phyloP scores from a whole-genome alignment of 192 early-diverging fungal species.

The Coemansia sp. region DNA sequence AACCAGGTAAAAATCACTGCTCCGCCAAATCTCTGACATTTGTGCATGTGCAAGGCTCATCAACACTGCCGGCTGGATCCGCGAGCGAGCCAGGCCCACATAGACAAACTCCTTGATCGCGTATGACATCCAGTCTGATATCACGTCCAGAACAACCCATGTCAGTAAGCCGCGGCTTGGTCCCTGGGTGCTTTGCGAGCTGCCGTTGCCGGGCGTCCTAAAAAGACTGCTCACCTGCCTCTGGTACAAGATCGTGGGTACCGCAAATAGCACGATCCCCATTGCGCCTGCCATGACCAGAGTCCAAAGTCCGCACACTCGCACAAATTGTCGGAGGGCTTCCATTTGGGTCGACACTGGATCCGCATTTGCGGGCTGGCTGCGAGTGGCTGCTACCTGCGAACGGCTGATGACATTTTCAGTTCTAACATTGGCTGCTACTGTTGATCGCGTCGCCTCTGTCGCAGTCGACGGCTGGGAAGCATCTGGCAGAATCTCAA shows the following conservation, averaged over 20 bases:
- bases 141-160: neutral
- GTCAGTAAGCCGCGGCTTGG: neutral
- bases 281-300: conserved; percentile 8
- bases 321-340: conserved; percentile 7
- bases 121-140: conserved; percentile 19
- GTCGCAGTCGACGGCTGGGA: neutral
- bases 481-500: neutral
- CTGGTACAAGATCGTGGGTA: conserved; percentile 21
- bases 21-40: conserved; percentile 28
- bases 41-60: conserved; percentile 15
- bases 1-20: conserved; percentile 2
- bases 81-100: conserved; percentile 17
- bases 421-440: neutral
- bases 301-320: conserved; percentile 18
- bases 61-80: conserved; percentile 21
- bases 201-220: neutral
- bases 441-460: neutral
- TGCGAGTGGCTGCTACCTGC: neutral
- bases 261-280: conserved; percentile 17
- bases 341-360: neutral
- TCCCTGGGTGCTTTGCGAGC: neutral
- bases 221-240: conserved; percentile 5
- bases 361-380: neutral
- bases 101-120: conserved; percentile 20
- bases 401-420: no score